Conservation (phyloP, 2,329 filamentous ascomycete species). For the Sarocladiaceae sp. region DNA sequence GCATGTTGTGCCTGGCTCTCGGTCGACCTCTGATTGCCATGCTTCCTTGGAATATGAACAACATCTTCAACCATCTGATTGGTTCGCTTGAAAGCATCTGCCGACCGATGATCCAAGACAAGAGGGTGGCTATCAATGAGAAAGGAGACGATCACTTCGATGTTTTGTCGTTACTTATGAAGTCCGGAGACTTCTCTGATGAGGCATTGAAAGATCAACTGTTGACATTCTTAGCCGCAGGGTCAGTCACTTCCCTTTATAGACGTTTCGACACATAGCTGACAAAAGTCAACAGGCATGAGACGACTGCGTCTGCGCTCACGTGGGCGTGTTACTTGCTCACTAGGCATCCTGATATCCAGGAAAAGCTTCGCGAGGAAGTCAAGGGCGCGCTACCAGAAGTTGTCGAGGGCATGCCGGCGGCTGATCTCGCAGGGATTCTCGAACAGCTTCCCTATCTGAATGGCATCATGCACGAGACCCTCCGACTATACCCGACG, state of each 20-base stretch:
- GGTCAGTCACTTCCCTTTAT: conserved; percentile 29
- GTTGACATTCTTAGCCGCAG: conserved; percentile 49
- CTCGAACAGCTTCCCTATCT: conserved; percentile 62
- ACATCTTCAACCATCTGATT: conserved; percentile 29
- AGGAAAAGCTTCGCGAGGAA: conserved; percentile 54
- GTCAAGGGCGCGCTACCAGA: conserved; percentile 42
- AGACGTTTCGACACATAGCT: too few relatives aligned
- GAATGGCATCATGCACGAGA: conserved; percentile 63
- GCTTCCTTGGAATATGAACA: conserved; percentile 41
- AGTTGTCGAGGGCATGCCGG: neutral
- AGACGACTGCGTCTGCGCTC: conserved; percentile 59
- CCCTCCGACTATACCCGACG: conserved; percentile 60
- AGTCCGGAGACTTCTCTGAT: conserved; percentile 45
- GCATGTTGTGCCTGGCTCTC: conserved; percentile 30
- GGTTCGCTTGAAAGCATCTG: conserved; percentile 33
- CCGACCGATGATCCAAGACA: conserved; percentile 39
- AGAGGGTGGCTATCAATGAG: conserved; percentile 38
- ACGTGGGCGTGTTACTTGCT: conserved; percentile 58
- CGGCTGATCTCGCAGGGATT: conserved; percentile 34
- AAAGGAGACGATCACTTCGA: conserved; percentile 46
- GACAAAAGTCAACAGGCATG: conserved; percentile 38
- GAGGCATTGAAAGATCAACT: conserved; percentile 46
- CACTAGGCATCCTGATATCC: conserved; percentile 49
- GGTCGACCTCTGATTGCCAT: conserved; percentile 28
- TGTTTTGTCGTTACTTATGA: conserved; percentile 54